These are phyloP conservation scores for Neofusicoccum sp. DNA, from an alignment of 2,329 filamentous ascomycete species.

Conservation along the genomic window DNA sequence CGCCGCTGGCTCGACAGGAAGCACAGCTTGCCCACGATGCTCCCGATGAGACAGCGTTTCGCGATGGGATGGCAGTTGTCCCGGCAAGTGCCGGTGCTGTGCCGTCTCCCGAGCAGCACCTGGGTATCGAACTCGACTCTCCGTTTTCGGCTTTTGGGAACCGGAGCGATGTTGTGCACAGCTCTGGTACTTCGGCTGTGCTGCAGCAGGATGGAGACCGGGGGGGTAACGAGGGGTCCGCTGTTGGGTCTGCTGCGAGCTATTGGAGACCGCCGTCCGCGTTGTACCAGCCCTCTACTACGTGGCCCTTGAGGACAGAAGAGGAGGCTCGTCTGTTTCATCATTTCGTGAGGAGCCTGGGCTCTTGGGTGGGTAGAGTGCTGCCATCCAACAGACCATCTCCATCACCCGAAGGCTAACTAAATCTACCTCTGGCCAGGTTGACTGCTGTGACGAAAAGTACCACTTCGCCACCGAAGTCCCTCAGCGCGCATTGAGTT, in stretches of 20 bases:
- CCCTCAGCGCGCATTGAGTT: constrained; percentile 49
- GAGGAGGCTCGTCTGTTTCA: constrained; percentile 15
- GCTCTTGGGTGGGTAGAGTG: not conserved
- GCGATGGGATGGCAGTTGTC: not conserved
- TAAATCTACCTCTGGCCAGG: not conserved
- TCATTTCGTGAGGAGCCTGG: constrained; percentile 10
- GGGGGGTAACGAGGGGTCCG: not conserved
- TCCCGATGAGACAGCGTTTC: not conserved
- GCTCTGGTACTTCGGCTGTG: not conserved
- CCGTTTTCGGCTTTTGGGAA: not conserved
- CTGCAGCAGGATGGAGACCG: not conserved
- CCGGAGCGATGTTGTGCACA: not conserved
- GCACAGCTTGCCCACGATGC: not conserved
- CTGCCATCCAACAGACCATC: not conserved
- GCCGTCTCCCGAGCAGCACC: not conserved
- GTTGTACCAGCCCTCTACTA: not conserved
- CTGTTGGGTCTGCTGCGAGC: not conserved
- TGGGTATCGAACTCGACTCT: not conserved
- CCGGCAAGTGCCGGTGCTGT: not conserved
- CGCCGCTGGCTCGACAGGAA: too few relatives aligned
- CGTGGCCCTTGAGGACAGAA: not conserved
- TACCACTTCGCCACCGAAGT: constrained; percentile 49
- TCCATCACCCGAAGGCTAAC: not conserved
- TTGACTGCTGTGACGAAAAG: constrained; percentile 18
- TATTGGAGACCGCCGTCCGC: constrained; percentile 3